These are phyloP conservation scores for Mortierella claussenii DNA, from an alignment of 192 early-diverging fungal species.

Conservation along the genomic window DNA sequence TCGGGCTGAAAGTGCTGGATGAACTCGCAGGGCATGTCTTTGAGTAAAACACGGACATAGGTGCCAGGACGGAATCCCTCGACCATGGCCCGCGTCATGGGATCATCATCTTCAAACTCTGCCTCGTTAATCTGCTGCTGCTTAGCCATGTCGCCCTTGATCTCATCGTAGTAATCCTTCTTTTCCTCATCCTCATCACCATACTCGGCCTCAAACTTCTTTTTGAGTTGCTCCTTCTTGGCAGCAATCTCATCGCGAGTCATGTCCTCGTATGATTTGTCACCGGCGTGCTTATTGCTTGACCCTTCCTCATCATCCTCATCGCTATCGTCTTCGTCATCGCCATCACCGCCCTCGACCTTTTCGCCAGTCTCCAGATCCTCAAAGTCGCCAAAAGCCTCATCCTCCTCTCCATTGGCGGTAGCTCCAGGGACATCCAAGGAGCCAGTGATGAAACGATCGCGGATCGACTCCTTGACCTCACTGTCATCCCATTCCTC, in stretches of 20 bases:
- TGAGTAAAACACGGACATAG: conserved; percentile 92
- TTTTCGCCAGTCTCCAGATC: conserved; percentile 77
- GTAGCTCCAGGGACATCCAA: conserved; percentile 53
- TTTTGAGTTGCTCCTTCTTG: conserved; percentile 90
- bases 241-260: conserved; percentile 76
- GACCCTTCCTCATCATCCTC: too few relatives aligned
- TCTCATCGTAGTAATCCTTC: conserved; percentile 87
- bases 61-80: conserved; percentile 94
- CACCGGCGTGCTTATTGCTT: conserved; percentile 25
- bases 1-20: conserved; percentile 89
- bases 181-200: conserved; percentile 77
- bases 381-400: conserved; percentile 80
- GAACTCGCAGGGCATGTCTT: conserved; percentile 95
- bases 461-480: conserved; percentile 72
- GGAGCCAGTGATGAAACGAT: conserved; percentile 83
- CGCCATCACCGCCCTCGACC: conserved; percentile 45
- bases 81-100: conserved; percentile 76
- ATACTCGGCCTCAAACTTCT: conserved; percentile 94
- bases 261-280: conserved; percentile 66
- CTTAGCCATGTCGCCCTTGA: conserved; percentile 88
- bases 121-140: conserved; percentile 84
- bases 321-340: too few relatives aligned
- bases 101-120: conserved; percentile 91
- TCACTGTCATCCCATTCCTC: conserved; percentile 77
- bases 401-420: conserved; percentile 65